A percentile compares a stretch with the other conserved stretches of the same genome.
Evolutionary conservation across 768 basidiomycete species (phyloP).

Genomic region (Pilatotrama ljubarskyi): DNA sequence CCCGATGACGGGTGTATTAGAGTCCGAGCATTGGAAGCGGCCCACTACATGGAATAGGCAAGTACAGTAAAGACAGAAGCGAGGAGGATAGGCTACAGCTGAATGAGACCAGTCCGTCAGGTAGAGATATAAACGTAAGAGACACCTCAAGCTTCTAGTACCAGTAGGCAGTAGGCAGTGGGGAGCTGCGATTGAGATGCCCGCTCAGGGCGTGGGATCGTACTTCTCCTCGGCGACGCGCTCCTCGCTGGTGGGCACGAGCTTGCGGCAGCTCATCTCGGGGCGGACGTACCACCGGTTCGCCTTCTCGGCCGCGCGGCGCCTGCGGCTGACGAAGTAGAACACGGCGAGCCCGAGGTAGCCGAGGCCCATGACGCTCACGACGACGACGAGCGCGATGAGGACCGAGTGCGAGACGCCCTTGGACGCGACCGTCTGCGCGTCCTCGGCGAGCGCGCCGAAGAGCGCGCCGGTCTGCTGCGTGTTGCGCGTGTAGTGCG

Average conservation of each 20-base stretch:
- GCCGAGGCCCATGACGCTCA: slow-evolving; percentile 23
- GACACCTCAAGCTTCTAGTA: not conserved
- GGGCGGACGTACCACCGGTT: slow-evolving; percentile 24
- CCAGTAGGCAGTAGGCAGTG: not conserved
- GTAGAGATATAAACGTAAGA: not conserved
- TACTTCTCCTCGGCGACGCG: slow-evolving; percentile 18
- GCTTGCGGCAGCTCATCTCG: slow-evolving; percentile 23
- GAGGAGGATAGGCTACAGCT: slow-evolving; percentile 7
- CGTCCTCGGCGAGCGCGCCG: slow-evolving; percentile 22
- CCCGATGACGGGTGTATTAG: not conserved
- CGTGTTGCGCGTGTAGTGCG: slow-evolving; percentile 21
- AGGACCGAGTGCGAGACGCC: slow-evolving; percentile 15
- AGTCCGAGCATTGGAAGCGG: slow-evolving; percentile 1
- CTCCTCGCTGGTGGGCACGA: slow-evolving; percentile 18
- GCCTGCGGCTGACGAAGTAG: slow-evolving; percentile 17
- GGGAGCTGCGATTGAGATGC: not conserved
- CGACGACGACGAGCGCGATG: slow-evolving; percentile 24
- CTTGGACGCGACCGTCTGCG: not conserved
- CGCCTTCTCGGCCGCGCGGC: slow-evolving; percentile 5
- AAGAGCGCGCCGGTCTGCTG: slow-evolving; percentile 14
- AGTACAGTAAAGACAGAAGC: not conserved
- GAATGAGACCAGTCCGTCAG: not conserved
- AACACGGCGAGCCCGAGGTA: slow-evolving; percentile 26
- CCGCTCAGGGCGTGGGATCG: slow-evolving; percentile 9
- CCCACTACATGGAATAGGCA: slow-evolving; percentile 6